Conservation (phyloP, 495 filamentous ascomycete species). For the Extremus antarcticus region DNA sequence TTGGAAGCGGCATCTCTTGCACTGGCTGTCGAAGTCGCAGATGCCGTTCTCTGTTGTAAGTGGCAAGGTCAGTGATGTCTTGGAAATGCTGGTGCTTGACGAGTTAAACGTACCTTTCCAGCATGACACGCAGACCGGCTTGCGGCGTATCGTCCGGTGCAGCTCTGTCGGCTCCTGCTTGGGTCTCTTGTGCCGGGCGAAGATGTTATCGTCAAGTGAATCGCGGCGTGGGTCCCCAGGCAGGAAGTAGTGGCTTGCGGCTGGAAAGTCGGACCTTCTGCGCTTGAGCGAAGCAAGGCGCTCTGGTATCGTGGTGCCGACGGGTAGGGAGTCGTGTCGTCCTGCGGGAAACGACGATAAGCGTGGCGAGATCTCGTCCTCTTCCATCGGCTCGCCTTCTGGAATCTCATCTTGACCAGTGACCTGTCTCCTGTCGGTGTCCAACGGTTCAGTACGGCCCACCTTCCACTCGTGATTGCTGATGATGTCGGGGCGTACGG, state of each 20-base stretch:
- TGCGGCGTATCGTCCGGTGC: constrained; percentile 29
- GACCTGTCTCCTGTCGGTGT: too few relatives aligned
- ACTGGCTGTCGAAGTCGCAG: constrained; percentile 1
- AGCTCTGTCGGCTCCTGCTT: background rate
- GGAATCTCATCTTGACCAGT: too few relatives aligned
- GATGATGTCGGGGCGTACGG: background rate
- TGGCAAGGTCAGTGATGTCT: too few relatives aligned
- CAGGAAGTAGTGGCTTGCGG: too few relatives aligned
- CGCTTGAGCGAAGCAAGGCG: background rate
- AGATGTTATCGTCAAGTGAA: background rate
- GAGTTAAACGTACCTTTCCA: too few relatives aligned
- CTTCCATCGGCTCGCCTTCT: too few relatives aligned
- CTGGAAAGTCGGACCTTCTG: background rate
- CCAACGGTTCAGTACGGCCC: too few relatives aligned
- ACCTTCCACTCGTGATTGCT: background rate
- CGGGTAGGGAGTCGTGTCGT: background rate
- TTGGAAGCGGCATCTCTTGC: background rate
- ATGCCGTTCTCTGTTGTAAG: background rate
- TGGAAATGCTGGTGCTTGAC: too few relatives aligned
- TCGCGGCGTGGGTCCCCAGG: background rate
- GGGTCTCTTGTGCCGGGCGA: background rate
- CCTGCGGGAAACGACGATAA: background rate
- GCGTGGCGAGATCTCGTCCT: background rate
- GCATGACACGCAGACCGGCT: constrained; percentile 4
- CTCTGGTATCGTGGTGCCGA: background rate